Evolutionary conservation across 177 flowering plant species (phyloP).

Genomic region (Vitis hybrid): DNA sequence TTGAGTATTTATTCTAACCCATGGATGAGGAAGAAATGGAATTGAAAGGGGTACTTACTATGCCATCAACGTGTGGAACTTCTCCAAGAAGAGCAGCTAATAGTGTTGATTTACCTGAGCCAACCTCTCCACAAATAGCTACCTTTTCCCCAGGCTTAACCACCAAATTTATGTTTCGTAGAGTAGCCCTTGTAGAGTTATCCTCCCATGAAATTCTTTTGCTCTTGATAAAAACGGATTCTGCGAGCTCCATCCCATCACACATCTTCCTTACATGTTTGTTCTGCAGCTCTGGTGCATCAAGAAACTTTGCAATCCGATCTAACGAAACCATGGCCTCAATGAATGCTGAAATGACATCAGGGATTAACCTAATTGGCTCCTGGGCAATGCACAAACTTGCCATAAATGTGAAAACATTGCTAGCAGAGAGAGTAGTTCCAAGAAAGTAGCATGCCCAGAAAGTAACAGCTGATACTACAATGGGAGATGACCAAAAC

Average conservation of each 20-base stretch:
- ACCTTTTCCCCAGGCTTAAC: conserved; percentile 48
- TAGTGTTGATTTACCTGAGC: conserved; percentile 75
- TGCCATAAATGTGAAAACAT: conserved; percentile 62
- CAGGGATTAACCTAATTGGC: conserved; percentile 55
- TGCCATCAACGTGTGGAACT: conserved; percentile 48
- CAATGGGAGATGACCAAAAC: conserved; percentile 57
- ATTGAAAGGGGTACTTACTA: conserved; percentile 31
- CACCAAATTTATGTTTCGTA: conserved; percentile 43
- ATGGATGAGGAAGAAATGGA: not conserved
- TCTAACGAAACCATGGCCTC: conserved; percentile 60
- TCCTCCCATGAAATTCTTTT: conserved; percentile 53
- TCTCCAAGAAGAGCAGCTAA: conserved; percentile 75
- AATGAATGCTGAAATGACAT: conserved; percentile 42
- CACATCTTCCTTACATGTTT: conserved; percentile 13
- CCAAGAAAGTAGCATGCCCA: conserved; percentile 49
- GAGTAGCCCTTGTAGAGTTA: conserved; percentile 30
- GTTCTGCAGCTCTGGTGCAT: conserved; percentile 47
- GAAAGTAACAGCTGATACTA: conserved; percentile 54
- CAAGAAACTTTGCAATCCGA: conserved; percentile 54
- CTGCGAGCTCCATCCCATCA: not conserved
- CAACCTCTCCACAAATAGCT: conserved; percentile 80
- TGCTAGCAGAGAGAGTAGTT: conserved; percentile 48
- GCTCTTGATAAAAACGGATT: conserved; percentile 29
- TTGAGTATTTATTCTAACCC: too few species aligned
- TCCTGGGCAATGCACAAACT: conserved; percentile 55